A percentile compares a stretch with the other conserved stretches of the same genome.
Conservation (phyloP, 2,329 filamentous ascomycete genomes). For the Leptographium galeiforme region DNA sequence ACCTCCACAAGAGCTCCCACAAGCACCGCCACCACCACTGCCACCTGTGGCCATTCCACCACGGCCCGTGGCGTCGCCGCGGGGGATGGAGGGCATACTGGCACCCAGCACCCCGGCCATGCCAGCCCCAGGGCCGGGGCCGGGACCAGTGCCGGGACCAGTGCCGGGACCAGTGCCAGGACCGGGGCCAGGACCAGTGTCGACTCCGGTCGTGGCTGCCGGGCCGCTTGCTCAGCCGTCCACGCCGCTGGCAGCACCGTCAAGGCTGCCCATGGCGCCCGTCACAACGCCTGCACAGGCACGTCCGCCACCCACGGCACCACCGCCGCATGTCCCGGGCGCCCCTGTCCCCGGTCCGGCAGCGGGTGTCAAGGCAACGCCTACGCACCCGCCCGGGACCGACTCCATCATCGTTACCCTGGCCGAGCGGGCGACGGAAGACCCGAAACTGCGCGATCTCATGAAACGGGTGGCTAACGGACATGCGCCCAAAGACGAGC, state of each 20-base stretch:
- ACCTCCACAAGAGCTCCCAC: neutral
- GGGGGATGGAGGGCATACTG: slow-evolving; percentile 17
- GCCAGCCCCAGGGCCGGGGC: neutral
- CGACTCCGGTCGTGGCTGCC: too few relatives aligned
- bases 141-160: too few relatives aligned
- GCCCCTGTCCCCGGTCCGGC: slow-evolving; percentile 15
- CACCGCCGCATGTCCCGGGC: slow-evolving; percentile 4
- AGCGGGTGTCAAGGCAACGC: slow-evolving; percentile 11
- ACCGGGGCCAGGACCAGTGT: too few relatives aligned
- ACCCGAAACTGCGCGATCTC: slow-evolving; percentile 58
- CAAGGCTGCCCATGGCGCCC: neutral
- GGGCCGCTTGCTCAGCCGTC: neutral
- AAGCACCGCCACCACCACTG: neutral
- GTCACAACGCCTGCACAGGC: neutral
- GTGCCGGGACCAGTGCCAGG: too few relatives aligned
- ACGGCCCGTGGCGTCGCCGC: slow-evolving; percentile 14
- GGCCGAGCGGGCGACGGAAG: slow-evolving; percentile 60
- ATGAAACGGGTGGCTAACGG: slow-evolving; percentile 77
- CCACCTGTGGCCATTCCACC: slow-evolving; percentile 2
- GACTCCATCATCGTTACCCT: slow-evolving; percentile 74
- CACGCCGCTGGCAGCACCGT: slow-evolving; percentile 5
- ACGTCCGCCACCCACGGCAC: neutral
- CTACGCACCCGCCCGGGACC: slow-evolving; percentile 17
- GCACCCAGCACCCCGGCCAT: slow-evolving; percentile 9
- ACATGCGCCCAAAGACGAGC: slow-evolving; percentile 54